Evolutionary conservation across 1,139 yeast genomes (phyloP).

Genomic region (Candida buenavistaensis): DNA sequence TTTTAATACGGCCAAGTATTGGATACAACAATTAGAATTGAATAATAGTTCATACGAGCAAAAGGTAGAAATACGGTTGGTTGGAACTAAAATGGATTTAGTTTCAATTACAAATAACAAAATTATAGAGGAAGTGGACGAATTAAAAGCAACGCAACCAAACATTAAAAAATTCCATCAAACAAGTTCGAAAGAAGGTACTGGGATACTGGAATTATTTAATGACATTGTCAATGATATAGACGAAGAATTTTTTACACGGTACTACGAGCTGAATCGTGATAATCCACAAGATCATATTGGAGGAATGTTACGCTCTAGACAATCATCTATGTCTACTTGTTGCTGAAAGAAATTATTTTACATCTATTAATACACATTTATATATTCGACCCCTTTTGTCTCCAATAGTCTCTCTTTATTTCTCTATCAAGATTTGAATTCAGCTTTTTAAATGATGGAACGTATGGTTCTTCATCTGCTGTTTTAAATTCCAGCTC

Average conservation of each 20-base stretch:
- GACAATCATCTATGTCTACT: constrained; percentile 10
- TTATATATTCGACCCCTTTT: constrained; percentile 40
- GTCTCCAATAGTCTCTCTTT: constrained; percentile 45
- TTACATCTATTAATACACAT: neutral
- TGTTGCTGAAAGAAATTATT: constrained; percentile 14
- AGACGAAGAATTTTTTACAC: constrained; percentile 29
- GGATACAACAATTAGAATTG: constrained; percentile 44
- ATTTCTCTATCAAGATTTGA: constrained; percentile 33
- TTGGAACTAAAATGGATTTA: constrained; percentile 39
- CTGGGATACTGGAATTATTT: constrained; percentile 44
- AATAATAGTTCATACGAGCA: constrained; percentile 20
- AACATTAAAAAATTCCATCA: constrained; percentile 19
- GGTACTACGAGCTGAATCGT: constrained; percentile 15
- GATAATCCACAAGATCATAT: constrained; percentile 11
- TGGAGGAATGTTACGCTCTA: constrained; percentile 12
- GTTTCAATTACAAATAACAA: constrained; percentile 6
- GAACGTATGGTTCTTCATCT: constrained; percentile 13
- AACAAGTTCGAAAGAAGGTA: constrained; percentile 52
- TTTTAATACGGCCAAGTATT: constrained; percentile 41
- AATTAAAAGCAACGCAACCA: constrained; percentile 10
- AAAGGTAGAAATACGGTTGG: constrained; percentile 24
- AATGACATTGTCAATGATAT: constrained; percentile 44
- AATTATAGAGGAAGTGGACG: constrained; percentile 10
- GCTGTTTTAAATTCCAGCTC: constrained; percentile 9
- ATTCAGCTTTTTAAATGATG: constrained; percentile 17